These are phyloP conservation scores for Przewalskia tangutica DNA, from an alignment of 257 asterid genomes.

Conservation along the genomic window DNA sequence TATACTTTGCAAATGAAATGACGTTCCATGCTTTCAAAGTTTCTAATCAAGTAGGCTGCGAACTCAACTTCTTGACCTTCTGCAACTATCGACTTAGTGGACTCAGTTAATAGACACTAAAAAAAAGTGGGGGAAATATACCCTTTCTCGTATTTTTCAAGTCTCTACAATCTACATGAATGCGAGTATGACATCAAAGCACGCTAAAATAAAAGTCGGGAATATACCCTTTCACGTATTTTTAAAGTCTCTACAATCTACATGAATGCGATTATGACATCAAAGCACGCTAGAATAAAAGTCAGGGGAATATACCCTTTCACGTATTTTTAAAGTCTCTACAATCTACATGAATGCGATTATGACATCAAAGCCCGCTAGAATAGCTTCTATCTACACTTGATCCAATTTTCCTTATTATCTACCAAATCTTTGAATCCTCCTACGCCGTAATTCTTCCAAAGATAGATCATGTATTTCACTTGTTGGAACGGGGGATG, in stretches of 20 bases:
- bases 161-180: neutral
- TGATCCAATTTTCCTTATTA: slow-evolving; percentile 4
- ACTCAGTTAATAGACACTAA: neutral
- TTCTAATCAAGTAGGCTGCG: neutral
- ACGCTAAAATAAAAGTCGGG: no score
- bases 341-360: neutral
- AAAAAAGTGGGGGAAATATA: neutral
- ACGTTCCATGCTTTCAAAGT: neutral
- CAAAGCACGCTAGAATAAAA: no score
- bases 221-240: neutral
- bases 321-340: neutral
- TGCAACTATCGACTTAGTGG: neutral
- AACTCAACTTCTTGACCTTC: neutral
- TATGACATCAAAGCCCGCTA: neutral
- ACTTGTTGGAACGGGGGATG: slow-evolving; percentile 1
- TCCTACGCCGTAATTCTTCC: slow-evolving; percentile 58
- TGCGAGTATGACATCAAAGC: neutral
- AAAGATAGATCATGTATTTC: slow-evolving; percentile 25
- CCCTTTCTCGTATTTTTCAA: neutral
- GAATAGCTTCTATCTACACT: neutral
- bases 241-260: no score
- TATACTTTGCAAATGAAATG: neutral
- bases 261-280: no score
- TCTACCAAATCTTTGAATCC: slow-evolving; percentile 53
- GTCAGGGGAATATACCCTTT: neutral